phyloP scores from a whole-genome alignment of 2,329 filamentous ascomycete species.

The Aspergillus hiratsukae region DNA sequence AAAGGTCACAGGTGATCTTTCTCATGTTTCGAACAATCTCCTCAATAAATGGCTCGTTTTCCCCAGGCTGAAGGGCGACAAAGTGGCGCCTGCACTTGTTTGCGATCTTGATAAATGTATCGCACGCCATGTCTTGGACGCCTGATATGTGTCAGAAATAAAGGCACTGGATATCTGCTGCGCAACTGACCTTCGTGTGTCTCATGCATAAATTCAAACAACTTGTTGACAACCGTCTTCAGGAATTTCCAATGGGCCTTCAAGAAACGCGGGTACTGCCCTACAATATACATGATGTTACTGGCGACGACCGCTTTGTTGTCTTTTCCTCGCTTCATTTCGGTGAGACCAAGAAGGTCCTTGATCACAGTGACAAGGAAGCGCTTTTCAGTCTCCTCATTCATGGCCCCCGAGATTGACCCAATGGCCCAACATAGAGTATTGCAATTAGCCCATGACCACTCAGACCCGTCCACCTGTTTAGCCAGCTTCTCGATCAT shows the following conservation, averaged over 20 bases:
- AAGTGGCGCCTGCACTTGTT: conserved; percentile 98
- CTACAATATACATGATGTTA: conserved; percentile 99
- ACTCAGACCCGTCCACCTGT: conserved; percentile 91
- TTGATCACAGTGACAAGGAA: conserved; percentile 99
- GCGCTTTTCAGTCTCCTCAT: conserved; percentile 97
- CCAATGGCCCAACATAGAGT: conserved; percentile 99
- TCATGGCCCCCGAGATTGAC: conserved; percentile 98
- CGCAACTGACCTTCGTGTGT: conserved; percentile 76
- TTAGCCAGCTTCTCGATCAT: conserved; percentile 98
- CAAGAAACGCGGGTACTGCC: conserved; percentile 94
- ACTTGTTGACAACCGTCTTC: conserved; percentile 98
- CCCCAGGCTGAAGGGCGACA: conserved; percentile 89
- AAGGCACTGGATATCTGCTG: neutral
- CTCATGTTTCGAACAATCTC: conserved; percentile 95
- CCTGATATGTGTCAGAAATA: conserved; percentile 47
- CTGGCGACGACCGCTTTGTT: conserved; percentile 98
- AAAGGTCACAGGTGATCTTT: conserved; percentile 92
- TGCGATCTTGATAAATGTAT: conserved; percentile 99
- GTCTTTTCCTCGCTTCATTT: conserved; percentile 99
- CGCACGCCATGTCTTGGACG: conserved; percentile 99
- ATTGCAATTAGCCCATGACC: conserved; percentile 99
- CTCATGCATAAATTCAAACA: conserved; percentile 99
- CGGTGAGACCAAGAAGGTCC: conserved; percentile 89
- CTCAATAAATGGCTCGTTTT: conserved; percentile 94
- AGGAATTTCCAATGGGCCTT: conserved; percentile 99